Conservation (phyloP, 441 rosid species). For the Eutrema salsugineum region DNA sequence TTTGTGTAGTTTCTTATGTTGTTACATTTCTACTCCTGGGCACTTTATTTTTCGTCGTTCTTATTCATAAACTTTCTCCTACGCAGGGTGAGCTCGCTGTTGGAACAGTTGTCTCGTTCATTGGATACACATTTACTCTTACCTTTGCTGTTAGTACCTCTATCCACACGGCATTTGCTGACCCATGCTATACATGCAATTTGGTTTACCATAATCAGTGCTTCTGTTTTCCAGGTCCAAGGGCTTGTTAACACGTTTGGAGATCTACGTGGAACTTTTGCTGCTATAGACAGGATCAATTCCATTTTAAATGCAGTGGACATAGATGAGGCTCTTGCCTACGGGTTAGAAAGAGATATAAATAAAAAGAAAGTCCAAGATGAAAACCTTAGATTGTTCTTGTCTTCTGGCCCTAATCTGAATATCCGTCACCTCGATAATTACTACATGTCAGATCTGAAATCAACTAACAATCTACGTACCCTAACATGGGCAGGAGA, state of each 20-base stretch:
- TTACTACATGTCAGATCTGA: constrained; percentile 72
- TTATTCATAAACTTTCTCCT: constrained; percentile 1
- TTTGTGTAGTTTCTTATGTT: not conserved
- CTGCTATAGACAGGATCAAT: constrained; percentile 89
- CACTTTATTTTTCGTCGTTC: not conserved
- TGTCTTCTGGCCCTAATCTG: constrained; percentile 46
- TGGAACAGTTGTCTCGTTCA: constrained; percentile 87
- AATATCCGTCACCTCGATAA: constrained; percentile 35
- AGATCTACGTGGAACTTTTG: constrained; percentile 84
- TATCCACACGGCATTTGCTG: constrained; percentile 12
- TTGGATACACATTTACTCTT: constrained; percentile 91
- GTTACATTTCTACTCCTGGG: not conserved
- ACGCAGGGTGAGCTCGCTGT: constrained; percentile 87
- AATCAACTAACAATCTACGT: constrained; percentile 52
- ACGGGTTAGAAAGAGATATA: constrained; percentile 84
- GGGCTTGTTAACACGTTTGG: constrained; percentile 94
- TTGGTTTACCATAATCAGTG: not conserved
- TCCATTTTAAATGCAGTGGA: constrained; percentile 72
- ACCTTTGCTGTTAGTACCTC: constrained; percentile 79
- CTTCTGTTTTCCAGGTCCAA: constrained; percentile 65
- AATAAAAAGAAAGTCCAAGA: constrained; percentile 46
- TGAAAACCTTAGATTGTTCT: constrained; percentile 55
- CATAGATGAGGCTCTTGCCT: constrained; percentile 87
- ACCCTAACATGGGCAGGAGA: constrained; percentile 78
- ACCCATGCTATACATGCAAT: constrained; percentile 12